Conservation (phyloP, 305 asterid genomes). For the Striga hermonthica region DNA sequence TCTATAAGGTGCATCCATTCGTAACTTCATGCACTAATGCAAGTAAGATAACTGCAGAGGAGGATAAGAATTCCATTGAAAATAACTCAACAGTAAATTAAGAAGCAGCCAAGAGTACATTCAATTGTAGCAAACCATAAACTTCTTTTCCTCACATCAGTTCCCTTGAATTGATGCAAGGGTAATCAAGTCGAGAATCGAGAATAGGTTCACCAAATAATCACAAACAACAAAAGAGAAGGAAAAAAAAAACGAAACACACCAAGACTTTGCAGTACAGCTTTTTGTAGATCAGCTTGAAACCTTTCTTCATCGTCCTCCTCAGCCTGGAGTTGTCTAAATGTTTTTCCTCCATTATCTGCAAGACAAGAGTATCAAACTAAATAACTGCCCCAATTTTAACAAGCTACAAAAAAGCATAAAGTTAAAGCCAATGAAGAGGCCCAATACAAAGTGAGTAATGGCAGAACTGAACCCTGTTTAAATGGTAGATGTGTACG, state of each 20-base stretch:
- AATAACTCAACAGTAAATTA: neutral
- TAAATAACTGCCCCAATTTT: slow-evolving; percentile 23
- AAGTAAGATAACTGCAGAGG: neutral
- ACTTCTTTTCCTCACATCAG: neutral
- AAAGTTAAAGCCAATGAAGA: neutral
- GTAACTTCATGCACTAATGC: neutral
- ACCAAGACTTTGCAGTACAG: slow-evolving; percentile 93
- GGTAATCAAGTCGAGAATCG: neutral
- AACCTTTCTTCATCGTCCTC: slow-evolving; percentile 92
- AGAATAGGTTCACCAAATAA: slow-evolving; percentile 3
- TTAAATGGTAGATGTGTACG: slow-evolving; percentile 15
- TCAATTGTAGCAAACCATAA: neutral
- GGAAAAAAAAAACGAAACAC: slow-evolving; percentile 25
- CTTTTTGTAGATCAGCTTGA: slow-evolving; percentile 87
- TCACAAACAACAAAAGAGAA: slow-evolving; percentile 24
- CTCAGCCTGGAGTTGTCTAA: slow-evolving; percentile 67
- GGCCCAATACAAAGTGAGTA: slow-evolving; percentile 2
- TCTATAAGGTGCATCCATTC: neutral
- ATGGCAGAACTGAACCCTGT: slow-evolving; percentile 13
- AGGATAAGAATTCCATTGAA: neutral
- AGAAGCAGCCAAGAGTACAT: neutral
- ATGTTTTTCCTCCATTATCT: slow-evolving; percentile 61
- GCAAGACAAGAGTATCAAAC: slow-evolving; percentile 17
- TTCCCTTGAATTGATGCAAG: neutral
- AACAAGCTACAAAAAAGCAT: slow-evolving; percentile 8